Evolutionary conservation across 208 protist species (phyloP), one percentile per base, ranked within the genome.

Genomic region (Trypanosoma boissoni): DNA sequence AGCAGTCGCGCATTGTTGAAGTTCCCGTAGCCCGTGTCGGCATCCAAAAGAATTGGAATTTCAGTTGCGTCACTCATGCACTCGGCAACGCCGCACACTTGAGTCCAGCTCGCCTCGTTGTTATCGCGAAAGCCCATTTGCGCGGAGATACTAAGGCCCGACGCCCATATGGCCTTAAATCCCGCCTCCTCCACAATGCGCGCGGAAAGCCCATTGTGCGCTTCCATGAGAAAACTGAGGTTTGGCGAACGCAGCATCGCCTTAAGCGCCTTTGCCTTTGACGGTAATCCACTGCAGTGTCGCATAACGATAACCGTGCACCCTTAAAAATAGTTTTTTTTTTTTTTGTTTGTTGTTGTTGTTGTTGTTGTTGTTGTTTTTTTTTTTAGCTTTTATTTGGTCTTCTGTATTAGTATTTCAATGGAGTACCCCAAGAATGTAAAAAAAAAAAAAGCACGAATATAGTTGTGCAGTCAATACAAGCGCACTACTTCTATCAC

Each of bases 11-110:
- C 80, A 42, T 88, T 89, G 48, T 93, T 87, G 58, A 87, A 86
- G 75, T 87, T 83, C 24, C 86, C 86, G 53, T 85, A 91, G 45
- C 86, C 86, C 21, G 86, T 93, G 72, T 93, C 86, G 12, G 83
- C 86, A 37, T 93, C 86, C 20, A 86, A 43, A 14, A 88, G 58
- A 56, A 89, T 93, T 29, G 86, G 86, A 49, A 93, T 83, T 14
- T 43, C 52, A 2, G 81, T 89, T 31, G 64, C 74, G 24, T 93
- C 83, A 46, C 64, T 72, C 77, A 93, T 88, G 41, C 74, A 75
- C 46, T 93, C 86, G 27, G 81, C 64, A 16, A 87, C 75, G n/a
- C 72, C 75, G 27, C 80, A 51, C 26, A 65, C 73, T 42, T 86
- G 77, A 18, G 83, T 93, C 56, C 68, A 88, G 49, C 74, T 76